A percentile compares a stretch with the other conserved stretches of the same genome.
phyloP scores from a whole-genome alignment of 2,329 filamentous ascomycete genomes.

The Bipolaris sorokiniana region DNA sequence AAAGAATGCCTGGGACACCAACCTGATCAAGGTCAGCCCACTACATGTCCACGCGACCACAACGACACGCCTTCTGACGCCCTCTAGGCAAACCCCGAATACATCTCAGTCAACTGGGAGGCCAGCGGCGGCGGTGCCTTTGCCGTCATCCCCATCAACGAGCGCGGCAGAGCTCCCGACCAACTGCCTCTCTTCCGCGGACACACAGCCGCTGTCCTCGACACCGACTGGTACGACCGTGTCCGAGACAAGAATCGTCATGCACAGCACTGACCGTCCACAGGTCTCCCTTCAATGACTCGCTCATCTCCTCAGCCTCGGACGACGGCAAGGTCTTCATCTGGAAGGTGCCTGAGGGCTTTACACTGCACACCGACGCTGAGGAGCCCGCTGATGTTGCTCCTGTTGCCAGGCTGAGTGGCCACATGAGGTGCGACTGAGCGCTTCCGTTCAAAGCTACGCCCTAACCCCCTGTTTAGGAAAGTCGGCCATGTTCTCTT shows the following conservation, averaged over 20 bases:
- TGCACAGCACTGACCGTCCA: conserved; percentile 21
- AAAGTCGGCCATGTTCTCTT: conserved; percentile 98
- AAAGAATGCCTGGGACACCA: conserved; percentile 99
- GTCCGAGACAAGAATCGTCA: neutral
- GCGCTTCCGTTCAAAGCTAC: neutral
- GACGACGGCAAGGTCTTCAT: conserved; percentile 97
- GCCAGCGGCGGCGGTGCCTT: conserved; percentile 94
- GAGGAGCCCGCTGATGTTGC: conserved; percentile 83
- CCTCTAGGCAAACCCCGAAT: conserved; percentile 86
- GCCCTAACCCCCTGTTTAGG: conserved; percentile 56
- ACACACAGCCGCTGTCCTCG: conserved; percentile 92
- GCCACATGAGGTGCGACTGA: conserved; percentile 76
- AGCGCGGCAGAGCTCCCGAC: conserved; percentile 90
- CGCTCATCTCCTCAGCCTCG: conserved; percentile 87
- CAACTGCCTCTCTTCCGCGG: conserved; percentile 93
- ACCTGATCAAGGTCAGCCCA: conserved; percentile 84
- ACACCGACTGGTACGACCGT: conserved; percentile 83
- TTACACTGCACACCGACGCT: conserved; percentile 80
- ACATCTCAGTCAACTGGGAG: conserved; percentile 98
- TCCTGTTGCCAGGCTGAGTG: conserved; percentile 80
- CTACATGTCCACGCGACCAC: conserved; percentile 34
- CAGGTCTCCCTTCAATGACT: conserved; percentile 96
- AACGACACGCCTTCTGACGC: conserved; percentile 34
- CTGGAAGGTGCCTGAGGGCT: conserved; percentile 91
- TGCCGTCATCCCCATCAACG: conserved; percentile 88